phyloP scores from a whole-genome alignment of 2,329 filamentous ascomycete genomes.

The Teratosphaeria nubilosa region DNA sequence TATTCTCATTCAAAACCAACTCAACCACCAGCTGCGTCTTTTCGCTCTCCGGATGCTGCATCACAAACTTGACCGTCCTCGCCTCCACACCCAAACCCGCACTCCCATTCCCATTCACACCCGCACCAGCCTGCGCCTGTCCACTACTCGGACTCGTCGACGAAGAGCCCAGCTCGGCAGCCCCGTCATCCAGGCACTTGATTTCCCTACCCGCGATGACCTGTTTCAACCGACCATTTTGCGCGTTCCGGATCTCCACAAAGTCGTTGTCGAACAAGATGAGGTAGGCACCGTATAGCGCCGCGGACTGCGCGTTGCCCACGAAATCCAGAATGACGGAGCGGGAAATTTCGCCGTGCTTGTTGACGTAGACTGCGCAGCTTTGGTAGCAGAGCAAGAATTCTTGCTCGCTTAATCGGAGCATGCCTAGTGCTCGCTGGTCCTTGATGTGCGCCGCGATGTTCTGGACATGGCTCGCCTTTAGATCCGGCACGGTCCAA shows the following conservation, averaged over 20 bases:
- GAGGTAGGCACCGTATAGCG: constrained; percentile 83
- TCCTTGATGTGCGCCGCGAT: constrained; percentile 76
- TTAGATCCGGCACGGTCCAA: constrained; percentile 83
- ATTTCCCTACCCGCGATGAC: constrained; percentile 90
- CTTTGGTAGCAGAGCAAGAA: constrained; percentile 92
- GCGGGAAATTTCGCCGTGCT: constrained; percentile 89
- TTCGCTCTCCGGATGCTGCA: constrained; percentile 84
- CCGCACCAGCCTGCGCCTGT: constrained; percentile 9
- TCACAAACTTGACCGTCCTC: constrained; percentile 82
- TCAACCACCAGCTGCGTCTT: constrained; percentile 84
- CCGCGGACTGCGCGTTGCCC: constrained; percentile 78
- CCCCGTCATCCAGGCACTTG: constrained; percentile 77
- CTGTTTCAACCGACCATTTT: constrained; percentile 86
- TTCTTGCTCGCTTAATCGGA: constrained; percentile 77
- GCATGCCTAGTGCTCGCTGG: constrained; percentile 88
- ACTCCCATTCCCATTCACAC: constrained; percentile 18
- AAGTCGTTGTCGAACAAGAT: constrained; percentile 93
- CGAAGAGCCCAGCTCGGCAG: constrained; percentile 9
- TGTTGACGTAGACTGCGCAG: constrained; percentile 95
- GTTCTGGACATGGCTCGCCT: constrained; percentile 65
- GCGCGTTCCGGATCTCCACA: constrained; percentile 90
- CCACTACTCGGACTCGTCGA: constrained; percentile 17
- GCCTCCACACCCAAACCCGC: constrained; percentile 19
- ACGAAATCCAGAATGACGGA: constrained; percentile 98
- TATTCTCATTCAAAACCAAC: constrained; percentile 79